Percentiles rank a stretch among this genome's conserved stretches.
Evolutionary conservation across 805 yeast species (phyloP).

Genomic region (Maudiozyma barnettii): DNA sequence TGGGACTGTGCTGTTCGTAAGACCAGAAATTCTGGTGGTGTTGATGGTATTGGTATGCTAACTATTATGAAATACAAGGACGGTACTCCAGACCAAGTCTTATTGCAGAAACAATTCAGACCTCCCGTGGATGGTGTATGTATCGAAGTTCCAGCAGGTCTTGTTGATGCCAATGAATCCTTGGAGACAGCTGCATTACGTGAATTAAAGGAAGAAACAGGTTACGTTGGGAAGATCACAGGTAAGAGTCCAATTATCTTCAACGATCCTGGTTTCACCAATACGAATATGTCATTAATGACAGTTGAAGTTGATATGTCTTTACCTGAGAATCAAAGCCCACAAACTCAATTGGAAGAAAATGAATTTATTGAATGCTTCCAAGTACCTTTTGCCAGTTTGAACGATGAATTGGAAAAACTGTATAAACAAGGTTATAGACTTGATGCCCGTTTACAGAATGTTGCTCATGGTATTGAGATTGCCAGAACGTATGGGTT

Average conservation of each 20-base stretch:
- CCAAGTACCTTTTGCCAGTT: constrained; percentile 49
- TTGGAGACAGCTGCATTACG: constrained; percentile 74
- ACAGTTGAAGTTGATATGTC: constrained; percentile 66
- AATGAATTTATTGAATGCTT: constrained; percentile 90
- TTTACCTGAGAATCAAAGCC: constrained; percentile 56
- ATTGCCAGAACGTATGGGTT: constrained; percentile 37
- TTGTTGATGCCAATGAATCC: constrained; percentile 76
- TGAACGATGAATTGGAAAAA: constrained; percentile 45
- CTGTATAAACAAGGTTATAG: constrained; percentile 58
- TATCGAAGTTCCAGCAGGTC: constrained; percentile 92
- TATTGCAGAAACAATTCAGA: constrained; percentile 82
- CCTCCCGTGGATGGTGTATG: constrained; percentile 88
- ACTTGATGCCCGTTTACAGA: constrained; percentile 81
- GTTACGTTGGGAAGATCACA: constrained; percentile 63
- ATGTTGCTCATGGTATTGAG: constrained; percentile 71
- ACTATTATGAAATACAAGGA: constrained; percentile 51
- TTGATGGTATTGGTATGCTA: constrained; percentile 88
- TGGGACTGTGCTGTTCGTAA: constrained; percentile 89
- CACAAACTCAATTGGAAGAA: constrained; percentile 72
- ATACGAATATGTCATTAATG: constrained; percentile 76
- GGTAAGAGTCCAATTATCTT: constrained; percentile 41
- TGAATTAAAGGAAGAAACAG: constrained; percentile 88
- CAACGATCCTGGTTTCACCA: constrained; percentile 84
- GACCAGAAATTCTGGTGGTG: constrained; percentile 49
- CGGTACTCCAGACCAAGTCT: constrained; percentile 40